phyloP scores from a whole-genome alignment of 164 flowering plant genomes.

The Kingdonia uniflora region DNA sequence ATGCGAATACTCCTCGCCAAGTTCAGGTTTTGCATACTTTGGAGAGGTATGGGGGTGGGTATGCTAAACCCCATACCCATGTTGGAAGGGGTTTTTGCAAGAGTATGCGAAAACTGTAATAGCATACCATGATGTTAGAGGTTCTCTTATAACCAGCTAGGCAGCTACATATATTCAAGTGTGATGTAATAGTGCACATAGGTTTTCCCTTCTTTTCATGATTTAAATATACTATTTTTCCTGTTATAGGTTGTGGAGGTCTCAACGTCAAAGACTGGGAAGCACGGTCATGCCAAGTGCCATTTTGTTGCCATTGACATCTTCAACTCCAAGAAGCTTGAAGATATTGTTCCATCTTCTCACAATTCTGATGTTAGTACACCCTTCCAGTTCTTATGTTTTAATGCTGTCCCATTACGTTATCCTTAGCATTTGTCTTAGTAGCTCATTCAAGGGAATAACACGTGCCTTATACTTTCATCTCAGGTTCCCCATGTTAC shows the following conservation, averaged over 20 bases:
- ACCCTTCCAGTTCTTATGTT: background rate
- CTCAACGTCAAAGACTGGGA: slow-evolving; percentile 37
- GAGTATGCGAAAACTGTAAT: no score
- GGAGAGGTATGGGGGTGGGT: no score
- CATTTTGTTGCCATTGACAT: slow-evolving; percentile 37
- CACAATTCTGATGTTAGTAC: slow-evolving; percentile 31
- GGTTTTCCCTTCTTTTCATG: background rate
- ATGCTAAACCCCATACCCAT: no score
- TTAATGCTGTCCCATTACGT: background rate
- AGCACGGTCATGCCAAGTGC: slow-evolving; percentile 40
- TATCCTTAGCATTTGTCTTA: no score
- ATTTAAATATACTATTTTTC: background rate
- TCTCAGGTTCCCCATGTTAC: slow-evolving; percentile 35
- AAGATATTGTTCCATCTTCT: slow-evolving; percentile 33
- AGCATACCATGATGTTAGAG: no score
- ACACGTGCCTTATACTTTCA: background rate
- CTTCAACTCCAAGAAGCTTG: slow-evolving; percentile 31
- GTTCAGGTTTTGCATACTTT: no score
- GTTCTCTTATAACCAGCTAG: no score
- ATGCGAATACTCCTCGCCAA: no score
- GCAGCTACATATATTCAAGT: no score
- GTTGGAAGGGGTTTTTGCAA: no score
- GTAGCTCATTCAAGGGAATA: no score
- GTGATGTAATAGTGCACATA: no score
- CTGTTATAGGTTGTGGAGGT: slow-evolving; percentile 32